phyloP scores from a whole-genome alignment of 2,329 filamentous ascomycete genomes.

The Rugonectria rugulosa region DNA sequence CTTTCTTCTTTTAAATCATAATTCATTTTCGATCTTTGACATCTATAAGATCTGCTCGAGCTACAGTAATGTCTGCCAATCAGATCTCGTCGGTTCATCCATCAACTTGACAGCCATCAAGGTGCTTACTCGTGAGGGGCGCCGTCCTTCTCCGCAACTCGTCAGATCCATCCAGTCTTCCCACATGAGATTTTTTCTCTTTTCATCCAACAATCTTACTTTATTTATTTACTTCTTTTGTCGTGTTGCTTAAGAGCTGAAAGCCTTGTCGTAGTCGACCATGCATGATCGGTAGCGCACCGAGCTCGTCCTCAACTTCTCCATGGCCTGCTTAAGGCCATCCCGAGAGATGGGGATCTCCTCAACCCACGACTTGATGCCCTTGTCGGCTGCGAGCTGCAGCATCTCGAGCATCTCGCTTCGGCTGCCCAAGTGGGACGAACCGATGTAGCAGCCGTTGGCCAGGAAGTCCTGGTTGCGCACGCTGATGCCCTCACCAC shows the following conservation, averaged over 20 bases:
- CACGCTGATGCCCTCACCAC: slow-evolving; percentile 75
- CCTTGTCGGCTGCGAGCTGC: slow-evolving; percentile 73
- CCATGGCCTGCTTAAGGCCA: slow-evolving; percentile 73
- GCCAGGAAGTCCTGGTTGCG: slow-evolving; percentile 76
- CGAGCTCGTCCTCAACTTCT: slow-evolving; percentile 73
- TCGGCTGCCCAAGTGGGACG: slow-evolving; percentile 74
- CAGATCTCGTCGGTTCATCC: background rate
- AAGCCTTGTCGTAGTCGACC: slow-evolving; percentile 73
- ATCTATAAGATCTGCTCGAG: background rate
- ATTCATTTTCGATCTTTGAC: slow-evolving; percentile 12
- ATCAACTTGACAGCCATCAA: slow-evolving; percentile 12
- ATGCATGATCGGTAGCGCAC: slow-evolving; percentile 80
- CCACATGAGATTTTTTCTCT: slow-evolving; percentile 5
- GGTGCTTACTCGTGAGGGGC: slow-evolving; percentile 11
- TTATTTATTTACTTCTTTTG: slow-evolving; percentile 11
- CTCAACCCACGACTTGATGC: slow-evolving; percentile 75
- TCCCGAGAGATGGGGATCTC: slow-evolving; percentile 76
- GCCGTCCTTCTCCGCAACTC: slow-evolving; percentile 11
- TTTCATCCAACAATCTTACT: background rate
- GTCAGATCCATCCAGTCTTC: slow-evolving; percentile 13
- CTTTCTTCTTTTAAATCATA: too few relatives aligned
- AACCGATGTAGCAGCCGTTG: slow-evolving; percentile 78
- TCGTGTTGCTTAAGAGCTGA: slow-evolving; percentile 54
- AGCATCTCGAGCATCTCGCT: slow-evolving; percentile 77
- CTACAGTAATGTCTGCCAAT: background rate